These are phyloP conservation scores for Penicillium herquei DNA, from an alignment of 495 filamentous ascomycete species.

Conservation along the genomic window DNA sequence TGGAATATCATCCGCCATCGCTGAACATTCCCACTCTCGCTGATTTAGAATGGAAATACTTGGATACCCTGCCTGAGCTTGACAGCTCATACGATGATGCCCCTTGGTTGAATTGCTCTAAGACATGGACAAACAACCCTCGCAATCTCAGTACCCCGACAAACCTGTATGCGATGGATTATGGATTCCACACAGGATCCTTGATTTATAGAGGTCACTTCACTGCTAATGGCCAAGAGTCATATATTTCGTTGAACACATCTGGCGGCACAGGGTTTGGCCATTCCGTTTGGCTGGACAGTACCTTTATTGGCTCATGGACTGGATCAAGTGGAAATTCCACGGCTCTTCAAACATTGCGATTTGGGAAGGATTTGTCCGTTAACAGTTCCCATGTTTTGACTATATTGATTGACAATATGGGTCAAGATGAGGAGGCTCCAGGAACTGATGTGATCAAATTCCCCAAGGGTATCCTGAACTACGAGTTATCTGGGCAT, in stretches of 20 bases:
- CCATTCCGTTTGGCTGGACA: constrained; percentile 52
- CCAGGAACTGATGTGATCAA: constrained; percentile 62
- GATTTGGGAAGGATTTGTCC: constrained; percentile 33
- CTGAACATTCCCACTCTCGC: constrained; percentile 52
- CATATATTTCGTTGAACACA: constrained; percentile 46
- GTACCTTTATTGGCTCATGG: constrained; percentile 51
- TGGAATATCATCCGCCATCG: constrained; percentile 43
- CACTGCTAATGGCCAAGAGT: constrained; percentile 56
- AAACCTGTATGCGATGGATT: constrained; percentile 63
- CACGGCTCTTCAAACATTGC: constrained; percentile 8
- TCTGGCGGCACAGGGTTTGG: constrained; percentile 61
- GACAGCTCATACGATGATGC: constrained; percentile 58
- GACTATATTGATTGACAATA: constrained; percentile 66
- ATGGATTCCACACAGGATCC: constrained; percentile 65
- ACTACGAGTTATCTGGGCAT: constrained; percentile 34
- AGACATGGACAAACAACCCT: constrained; percentile 53
- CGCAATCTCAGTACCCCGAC: constrained; percentile 52
- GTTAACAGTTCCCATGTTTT: constrained; percentile 54
- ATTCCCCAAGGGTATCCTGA: constrained; percentile 61
- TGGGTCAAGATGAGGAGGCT: constrained; percentile 60
- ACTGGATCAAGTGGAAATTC: constrained; percentile 32
- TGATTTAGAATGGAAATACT: constrained; percentile 57
- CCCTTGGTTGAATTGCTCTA: constrained; percentile 51
- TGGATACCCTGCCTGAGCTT: constrained; percentile 67
- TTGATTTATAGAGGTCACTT: constrained; percentile 70